phyloP scores from a whole-genome alignment of 2,329 filamentous ascomycete species.

The Neonectria sp. region DNA sequence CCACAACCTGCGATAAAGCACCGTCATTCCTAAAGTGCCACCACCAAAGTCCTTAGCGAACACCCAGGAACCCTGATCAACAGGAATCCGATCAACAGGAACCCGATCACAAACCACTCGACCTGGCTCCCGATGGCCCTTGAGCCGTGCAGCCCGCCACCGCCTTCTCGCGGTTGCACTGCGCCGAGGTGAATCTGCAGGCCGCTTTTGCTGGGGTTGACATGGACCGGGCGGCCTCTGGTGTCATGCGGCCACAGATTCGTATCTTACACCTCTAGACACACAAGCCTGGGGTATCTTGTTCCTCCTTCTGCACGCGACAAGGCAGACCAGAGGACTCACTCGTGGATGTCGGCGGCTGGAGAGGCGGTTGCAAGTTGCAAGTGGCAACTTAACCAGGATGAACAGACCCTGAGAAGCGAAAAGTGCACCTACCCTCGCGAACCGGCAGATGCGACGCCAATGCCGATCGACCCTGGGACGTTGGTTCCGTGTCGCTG shows the following conservation, averaged over 20 bases:
- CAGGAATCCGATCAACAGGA: background rate
- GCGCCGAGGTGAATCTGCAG: background rate
- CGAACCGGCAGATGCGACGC: background rate
- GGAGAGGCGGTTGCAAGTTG: background rate
- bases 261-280: background rate
- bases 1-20: background rate
- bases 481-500: too few species aligned
- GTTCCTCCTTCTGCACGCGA: background rate
- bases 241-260: background rate
- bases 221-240: background rate
- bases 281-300: background rate
- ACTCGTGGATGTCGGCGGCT: background rate
- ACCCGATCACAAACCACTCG: background rate
- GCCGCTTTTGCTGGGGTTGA: background rate
- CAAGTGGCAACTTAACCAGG: background rate
- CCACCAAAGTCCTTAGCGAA: background rate
- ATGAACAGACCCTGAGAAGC: background rate
- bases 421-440: too few species aligned
- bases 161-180: conserved; percentile 1
- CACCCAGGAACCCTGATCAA: background rate
- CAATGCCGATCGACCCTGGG: background rate
- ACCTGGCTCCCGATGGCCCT: background rate
- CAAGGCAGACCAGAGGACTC: background rate
- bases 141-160: background rate
- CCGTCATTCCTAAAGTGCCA: background rate